Percentiles rank a stretch among this genome's conserved stretches.
Evolutionary conservation across 2,329 filamentous ascomycete genomes (phyloP).

Genomic region (Colletotrichum endophyticum): DNA sequence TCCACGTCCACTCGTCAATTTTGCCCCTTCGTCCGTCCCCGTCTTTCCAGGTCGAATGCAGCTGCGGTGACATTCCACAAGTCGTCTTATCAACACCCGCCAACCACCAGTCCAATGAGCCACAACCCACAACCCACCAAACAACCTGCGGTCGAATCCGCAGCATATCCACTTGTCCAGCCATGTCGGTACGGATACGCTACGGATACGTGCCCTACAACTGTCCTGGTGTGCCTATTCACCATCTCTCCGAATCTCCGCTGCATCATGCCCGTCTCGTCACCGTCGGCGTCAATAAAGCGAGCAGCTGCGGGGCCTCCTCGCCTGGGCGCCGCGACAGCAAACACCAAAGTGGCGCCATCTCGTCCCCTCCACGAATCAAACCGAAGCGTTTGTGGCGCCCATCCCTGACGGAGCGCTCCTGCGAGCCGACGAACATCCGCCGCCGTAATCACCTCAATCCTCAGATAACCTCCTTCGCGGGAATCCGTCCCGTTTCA

Average conservation of each 20-base stretch:
- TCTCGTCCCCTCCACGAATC: slow-evolving; percentile 3
- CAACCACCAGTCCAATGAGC: neutral
- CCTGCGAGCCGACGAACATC: neutral
- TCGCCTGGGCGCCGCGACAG: slow-evolving; percentile 3
- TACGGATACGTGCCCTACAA: neutral
- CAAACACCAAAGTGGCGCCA: slow-evolving; percentile 3
- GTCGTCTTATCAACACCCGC: slow-evolving; percentile 1
- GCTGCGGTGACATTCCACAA: neutral
- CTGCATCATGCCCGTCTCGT: slow-evolving; percentile 1
- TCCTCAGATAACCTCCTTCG: neutral
- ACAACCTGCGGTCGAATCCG: neutral
- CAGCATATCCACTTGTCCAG: neutral
- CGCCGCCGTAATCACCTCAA: slow-evolving; percentile 12
- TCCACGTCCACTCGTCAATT: neutral
- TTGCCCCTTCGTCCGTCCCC: neutral
- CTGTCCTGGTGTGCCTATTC: neutral
- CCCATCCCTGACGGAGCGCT: neutral
- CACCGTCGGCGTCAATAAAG: slow-evolving; percentile 18
- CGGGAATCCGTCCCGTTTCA: slow-evolving; percentile 19
- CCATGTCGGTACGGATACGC: neutral
- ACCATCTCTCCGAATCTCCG: slow-evolving; percentile 6
- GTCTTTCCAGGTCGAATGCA: neutral
- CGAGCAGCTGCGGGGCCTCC: neutral
- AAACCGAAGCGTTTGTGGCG: neutral
- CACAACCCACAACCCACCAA: neutral